A percentile compares a stretch with the other conserved stretches of the same genome.
phyloP scores from a whole-genome alignment of 2,329 filamentous ascomycete genomes.

The Pseudophaeomoniella oleicola region DNA sequence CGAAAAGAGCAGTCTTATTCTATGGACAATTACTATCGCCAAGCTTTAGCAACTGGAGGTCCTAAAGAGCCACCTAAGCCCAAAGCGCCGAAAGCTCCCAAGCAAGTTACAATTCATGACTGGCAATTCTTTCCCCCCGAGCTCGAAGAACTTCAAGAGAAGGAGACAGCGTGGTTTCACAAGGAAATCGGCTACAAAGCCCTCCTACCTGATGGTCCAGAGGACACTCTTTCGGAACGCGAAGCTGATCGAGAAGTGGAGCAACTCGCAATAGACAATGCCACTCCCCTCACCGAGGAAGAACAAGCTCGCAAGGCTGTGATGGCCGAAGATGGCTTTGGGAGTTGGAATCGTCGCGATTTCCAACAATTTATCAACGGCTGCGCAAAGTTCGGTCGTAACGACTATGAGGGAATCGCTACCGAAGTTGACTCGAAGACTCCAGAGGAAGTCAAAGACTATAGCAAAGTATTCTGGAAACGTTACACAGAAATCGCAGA shows the following conservation, averaged over 20 bases:
- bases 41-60: constrained; percentile 70
- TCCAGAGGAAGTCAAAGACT: constrained; percentile 69
- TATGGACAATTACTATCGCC: constrained; percentile 96
- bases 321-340: constrained; percentile 73
- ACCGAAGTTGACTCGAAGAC: constrained; percentile 86
- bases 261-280: constrained; percentile 86
- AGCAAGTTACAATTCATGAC: constrained; percentile 82
- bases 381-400: constrained; percentile 80
- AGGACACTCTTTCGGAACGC: constrained; percentile 72
- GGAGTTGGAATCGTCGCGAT: constrained; percentile 90
- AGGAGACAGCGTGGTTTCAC: constrained; percentile 87
- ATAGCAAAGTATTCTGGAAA: constrained; percentile 93
- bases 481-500: constrained; percentile 82
- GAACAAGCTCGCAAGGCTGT: constrained; percentile 76
- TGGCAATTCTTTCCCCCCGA: constrained; percentile 90
- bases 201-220: constrained; percentile 72
- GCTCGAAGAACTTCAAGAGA: constrained; percentile 80
- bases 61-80: constrained; percentile 74
- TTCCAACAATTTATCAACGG: constrained; percentile 98
- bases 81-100: constrained; percentile 87
- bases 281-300: constrained; percentile 72
- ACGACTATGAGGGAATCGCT: constrained; percentile 71
- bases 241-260: constrained; percentile 77
- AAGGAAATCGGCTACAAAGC: constrained; percentile 96
- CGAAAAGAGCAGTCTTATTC: constrained; percentile 97